Evolutionary conservation across 306 rosid species (phyloP), one percentile per base, ranked within the genome.

Genomic region (Myrica gale): DNA sequence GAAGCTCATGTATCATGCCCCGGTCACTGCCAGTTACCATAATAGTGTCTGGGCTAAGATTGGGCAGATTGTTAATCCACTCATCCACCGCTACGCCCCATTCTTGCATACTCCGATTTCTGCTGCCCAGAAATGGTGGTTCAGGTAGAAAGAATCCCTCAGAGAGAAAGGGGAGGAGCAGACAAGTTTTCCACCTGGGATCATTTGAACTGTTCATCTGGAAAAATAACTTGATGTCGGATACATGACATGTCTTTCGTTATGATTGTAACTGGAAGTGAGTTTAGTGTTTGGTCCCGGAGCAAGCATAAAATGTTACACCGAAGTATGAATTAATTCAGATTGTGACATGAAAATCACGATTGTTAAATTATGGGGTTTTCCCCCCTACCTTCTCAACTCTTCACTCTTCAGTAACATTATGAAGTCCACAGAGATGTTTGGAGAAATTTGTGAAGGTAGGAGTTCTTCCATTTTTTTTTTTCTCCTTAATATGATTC

Each of bases 1-100:
- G 87, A 94, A 94, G 88, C 92, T 94, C 84, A 94, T 94, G 98
- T 92, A 94, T 78, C 91, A 88, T 26, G 95, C 90, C 54, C 98
- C 97, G 3, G 97, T 76, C 21, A 94, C 93, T 1, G 87, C 98
- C 48, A 75, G 87, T 57, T 94, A 94, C 85, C 97, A 94, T 82
- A 94, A 76, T 43, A 94, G 92, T 19, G 93, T 88, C 52, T 94
- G 98, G 98, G 76, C 95, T 15, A 89, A 84, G 84, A 85, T 94
- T 4, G 96, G 95, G 72, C 79, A 88, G 84, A 47, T 70, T 1
- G 83, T 85, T 12, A 81, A 87, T 62, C 98, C 98, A 1, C 26
- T 84, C 32, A 75, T 94, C 81, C 81, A 88, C 62, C 89, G 89
- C 60, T 81, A 88, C 41, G 85, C 93, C 6, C 96, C 96, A 0